Percentiles rank a stretch among this genome's conserved stretches.
Evolutionary conservation across 2,329 filamentous ascomycete genomes (phyloP).

Genomic region (Bertia moriformis): DNA sequence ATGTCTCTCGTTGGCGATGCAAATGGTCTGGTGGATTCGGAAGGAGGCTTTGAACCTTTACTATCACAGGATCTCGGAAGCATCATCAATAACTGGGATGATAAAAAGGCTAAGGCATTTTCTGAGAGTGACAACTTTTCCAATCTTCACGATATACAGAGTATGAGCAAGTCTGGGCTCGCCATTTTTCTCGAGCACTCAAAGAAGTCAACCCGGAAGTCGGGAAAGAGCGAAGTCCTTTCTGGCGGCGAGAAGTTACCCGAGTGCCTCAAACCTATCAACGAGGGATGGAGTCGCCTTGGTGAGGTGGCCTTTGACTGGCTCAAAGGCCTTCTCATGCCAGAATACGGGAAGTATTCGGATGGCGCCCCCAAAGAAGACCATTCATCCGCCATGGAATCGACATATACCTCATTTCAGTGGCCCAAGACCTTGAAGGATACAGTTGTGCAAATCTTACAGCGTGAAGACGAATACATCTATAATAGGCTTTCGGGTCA

Average conservation of each 20-base stretch:
- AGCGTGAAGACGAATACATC: background rate
- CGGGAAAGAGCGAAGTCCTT: constrained; percentile 18
- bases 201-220: constrained; percentile 24
- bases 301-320: constrained; percentile 37
- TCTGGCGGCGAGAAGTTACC: constrained; percentile 7
- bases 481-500: background rate
- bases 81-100: constrained; percentile 19
- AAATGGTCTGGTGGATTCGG: background rate
- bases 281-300: constrained; percentile 26
- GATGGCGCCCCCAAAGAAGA: constrained; percentile 2
- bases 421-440: background rate
- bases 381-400: constrained; percentile 8
- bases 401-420: background rate
- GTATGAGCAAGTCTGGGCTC: constrained; percentile 28
- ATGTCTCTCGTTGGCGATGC: background rate
- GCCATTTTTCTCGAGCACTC: constrained; percentile 41
- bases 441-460: background rate
- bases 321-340: constrained; percentile 32
- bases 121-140: constrained; percentile 31
- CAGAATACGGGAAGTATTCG: constrained; percentile 12
- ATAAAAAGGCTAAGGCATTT: constrained; percentile 23
- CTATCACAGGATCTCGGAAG: constrained; percentile 6
- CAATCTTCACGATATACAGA: constrained; percentile 26
- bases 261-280: constrained; percentile 25
- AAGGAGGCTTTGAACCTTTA: background rate